These are phyloP conservation scores for Trichodelitschia bisporula DNA, from an alignment of 495 filamentous ascomycete species.

Conservation along the genomic window DNA sequence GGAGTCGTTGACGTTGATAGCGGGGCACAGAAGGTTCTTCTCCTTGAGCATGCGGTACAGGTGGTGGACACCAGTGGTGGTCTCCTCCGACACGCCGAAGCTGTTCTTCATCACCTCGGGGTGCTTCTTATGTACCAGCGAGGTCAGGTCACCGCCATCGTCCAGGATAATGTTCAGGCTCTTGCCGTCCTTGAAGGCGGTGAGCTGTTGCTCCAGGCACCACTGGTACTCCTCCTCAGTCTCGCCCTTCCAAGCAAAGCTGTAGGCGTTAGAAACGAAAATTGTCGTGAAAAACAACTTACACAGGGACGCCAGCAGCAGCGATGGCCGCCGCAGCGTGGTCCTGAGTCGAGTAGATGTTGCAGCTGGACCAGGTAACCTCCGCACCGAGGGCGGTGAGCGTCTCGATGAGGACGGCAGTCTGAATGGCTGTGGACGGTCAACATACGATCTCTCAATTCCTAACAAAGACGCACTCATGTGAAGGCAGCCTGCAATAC, in stretches of 20 bases:
- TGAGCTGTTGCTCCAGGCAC: slow-evolving; percentile 96
- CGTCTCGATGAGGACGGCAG: slow-evolving; percentile 95
- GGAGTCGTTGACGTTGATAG: slow-evolving; percentile 98
- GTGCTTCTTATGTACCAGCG: slow-evolving; percentile 93
- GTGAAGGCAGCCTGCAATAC: slow-evolving; percentile 92
- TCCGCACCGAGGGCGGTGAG: slow-evolving; percentile 82
- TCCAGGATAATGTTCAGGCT: slow-evolving; percentile 96
- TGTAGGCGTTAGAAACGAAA: slow-evolving; percentile 8
- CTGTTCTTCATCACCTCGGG: slow-evolving; percentile 91
- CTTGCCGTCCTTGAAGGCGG: slow-evolving; percentile 89
- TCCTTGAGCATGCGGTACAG: slow-evolving; percentile 94
- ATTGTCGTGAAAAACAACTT: slow-evolving; percentile 11
- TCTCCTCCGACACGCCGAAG: slow-evolving; percentile 98
- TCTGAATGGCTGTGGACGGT: slow-evolving; percentile 60
- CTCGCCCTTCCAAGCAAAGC: slow-evolving; percentile 99
- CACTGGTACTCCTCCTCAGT: slow-evolving; percentile 99
- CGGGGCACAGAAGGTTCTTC: slow-evolving; percentile 61
- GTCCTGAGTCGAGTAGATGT: slow-evolving; percentile 98
- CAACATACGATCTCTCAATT: background rate
- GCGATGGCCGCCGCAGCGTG: slow-evolving; percentile 96
- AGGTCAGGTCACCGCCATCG: slow-evolving; percentile 91
- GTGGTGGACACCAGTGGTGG: slow-evolving; percentile 98
- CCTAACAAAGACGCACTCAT: slow-evolving; percentile 89
- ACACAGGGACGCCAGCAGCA: slow-evolving; percentile 77
- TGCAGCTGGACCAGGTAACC: slow-evolving; percentile 90